These are phyloP conservation scores for Picea abies DNA, from an alignment of 83 land plant species.

Conservation along the genomic window DNA sequence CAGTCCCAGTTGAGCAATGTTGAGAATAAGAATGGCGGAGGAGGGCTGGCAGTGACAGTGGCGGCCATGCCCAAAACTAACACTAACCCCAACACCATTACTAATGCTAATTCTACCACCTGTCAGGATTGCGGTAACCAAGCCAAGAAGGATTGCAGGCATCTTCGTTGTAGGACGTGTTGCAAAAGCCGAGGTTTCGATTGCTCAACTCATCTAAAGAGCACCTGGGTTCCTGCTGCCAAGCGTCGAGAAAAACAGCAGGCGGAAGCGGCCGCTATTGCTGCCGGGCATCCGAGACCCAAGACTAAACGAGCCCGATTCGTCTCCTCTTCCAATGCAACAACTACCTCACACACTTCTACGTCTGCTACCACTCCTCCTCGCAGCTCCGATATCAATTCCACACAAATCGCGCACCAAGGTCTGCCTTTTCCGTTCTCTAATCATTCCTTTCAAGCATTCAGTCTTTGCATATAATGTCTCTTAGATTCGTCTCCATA, in stretches of 20 bases:
- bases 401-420: slow-evolving; percentile 46
- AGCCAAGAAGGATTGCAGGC: slow-evolving; percentile 81
- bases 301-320: slow-evolving; percentile 58
- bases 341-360: slow-evolving; percentile 53
- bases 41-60: slow-evolving; percentile 21
- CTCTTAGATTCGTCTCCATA: too few relatives aligned
- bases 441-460: background rate
- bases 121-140: slow-evolving; percentile 82
- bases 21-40: background rate
- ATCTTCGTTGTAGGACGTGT: slow-evolving; percentile 72
- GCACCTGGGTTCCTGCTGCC: slow-evolving; percentile 85
- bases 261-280: slow-evolving; percentile 38
- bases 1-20: slow-evolving; percentile 2
- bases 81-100: background rate
- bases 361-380: slow-evolving; percentile 65
- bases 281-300: slow-evolving; percentile 36
- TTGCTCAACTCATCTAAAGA: slow-evolving; percentile 74
- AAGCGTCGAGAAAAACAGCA: slow-evolving; percentile 62
- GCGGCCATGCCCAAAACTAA: slow-evolving; percentile 13
- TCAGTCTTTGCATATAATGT: too few relatives aligned
- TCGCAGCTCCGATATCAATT: slow-evolving; percentile 64
- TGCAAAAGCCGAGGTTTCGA: slow-evolving; percentile 80
- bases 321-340: slow-evolving; percentile 38
- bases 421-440: slow-evolving; percentile 26
- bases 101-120: slow-evolving; percentile 30